Percentiles rank a stretch among this genome's conserved stretches.
Evolutionary conservation across 2,329 filamentous ascomycete genomes (phyloP).

Genomic region (Xylariaceae sp.): DNA sequence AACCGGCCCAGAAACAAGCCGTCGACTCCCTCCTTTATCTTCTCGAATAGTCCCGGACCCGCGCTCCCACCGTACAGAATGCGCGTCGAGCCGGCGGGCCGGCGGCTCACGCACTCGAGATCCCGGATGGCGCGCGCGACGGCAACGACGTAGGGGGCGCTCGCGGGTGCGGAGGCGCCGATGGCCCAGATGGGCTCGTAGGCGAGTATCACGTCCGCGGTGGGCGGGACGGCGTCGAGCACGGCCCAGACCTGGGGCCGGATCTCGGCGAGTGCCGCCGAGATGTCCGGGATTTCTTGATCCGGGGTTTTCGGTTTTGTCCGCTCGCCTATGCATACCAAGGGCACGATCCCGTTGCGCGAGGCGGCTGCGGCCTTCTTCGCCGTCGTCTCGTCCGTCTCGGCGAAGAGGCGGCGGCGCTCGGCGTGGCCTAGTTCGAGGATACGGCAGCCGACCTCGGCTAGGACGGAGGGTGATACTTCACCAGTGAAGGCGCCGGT

Average conservation of each 20-base stretch:
- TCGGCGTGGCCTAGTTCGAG: conserved; percentile 81
- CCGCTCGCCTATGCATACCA: conserved; percentile 76
- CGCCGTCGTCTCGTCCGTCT: conserved; percentile 64
- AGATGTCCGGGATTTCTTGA: conserved; percentile 38
- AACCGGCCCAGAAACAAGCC: conserved; percentile 78
- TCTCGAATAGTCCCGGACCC: conserved; percentile 68
- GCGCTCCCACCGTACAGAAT: conserved; percentile 81
- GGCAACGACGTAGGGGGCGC: conserved; percentile 63
- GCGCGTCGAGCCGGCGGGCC: conserved; percentile 53
- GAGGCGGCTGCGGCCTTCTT: conserved; percentile 64
- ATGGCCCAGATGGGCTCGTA: conserved; percentile 92
- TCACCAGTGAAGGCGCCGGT: conserved; percentile 72
- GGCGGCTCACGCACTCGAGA: conserved; percentile 44
- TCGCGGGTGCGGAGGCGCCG: conserved; percentile 65
- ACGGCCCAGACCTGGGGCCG: conserved; percentile 59
- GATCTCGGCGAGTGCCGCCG: conserved; percentile 60
- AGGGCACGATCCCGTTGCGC: conserved; percentile 64
- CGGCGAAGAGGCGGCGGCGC: conserved; percentile 63
- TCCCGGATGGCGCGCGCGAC: conserved; percentile 60
- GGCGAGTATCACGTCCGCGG: conserved; percentile 67
- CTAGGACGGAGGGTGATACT: conserved; percentile 62
- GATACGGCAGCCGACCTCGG: conserved; percentile 62
- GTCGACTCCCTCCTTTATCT: conserved; percentile 64
- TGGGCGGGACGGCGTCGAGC: conserved; percentile 52
- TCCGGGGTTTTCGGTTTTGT: conserved; percentile 30